phyloP scores from a whole-genome alignment of 2,329 filamentous ascomycete genomes.

The Davidsoniella virescens region DNA sequence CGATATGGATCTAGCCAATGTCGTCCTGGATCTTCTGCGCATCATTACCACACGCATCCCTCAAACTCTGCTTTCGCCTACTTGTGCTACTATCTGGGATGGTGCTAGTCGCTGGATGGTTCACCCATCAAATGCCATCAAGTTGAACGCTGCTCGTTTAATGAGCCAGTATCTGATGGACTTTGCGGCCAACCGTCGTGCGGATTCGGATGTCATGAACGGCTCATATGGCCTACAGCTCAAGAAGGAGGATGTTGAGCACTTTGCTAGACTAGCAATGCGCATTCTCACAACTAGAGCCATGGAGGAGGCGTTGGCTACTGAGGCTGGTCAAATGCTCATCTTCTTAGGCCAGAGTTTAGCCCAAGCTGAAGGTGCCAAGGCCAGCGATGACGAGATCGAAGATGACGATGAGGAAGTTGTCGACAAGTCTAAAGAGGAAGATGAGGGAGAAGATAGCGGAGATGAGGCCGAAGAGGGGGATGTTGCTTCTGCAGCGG shows the following conservation, averaged over 20 bases:
- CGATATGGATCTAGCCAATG: slow-evolving; percentile 59
- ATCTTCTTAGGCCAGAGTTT: slow-evolving; percentile 58
- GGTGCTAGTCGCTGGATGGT: slow-evolving; percentile 51
- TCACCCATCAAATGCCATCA: slow-evolving; percentile 57
- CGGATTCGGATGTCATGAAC: slow-evolving; percentile 38
- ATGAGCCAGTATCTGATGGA: slow-evolving; percentile 66
- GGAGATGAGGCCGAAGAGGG: slow-evolving; percentile 20
- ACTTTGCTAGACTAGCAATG: slow-evolving; percentile 34
- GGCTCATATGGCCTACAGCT: slow-evolving; percentile 59
- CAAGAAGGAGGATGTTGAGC: slow-evolving; percentile 45
- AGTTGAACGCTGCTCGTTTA: slow-evolving; percentile 58
- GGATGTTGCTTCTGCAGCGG: slow-evolving; percentile 10
- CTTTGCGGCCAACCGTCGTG: slow-evolving; percentile 36
- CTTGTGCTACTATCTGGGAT: slow-evolving; percentile 52
- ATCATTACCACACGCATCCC: slow-evolving; percentile 54
- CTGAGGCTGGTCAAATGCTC: slow-evolving; percentile 65
- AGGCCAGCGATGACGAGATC: slow-evolving; percentile 32
- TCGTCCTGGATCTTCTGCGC: slow-evolving; percentile 51
- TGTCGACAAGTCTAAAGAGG: slow-evolving; percentile 26
- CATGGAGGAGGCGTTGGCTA: slow-evolving; percentile 58
- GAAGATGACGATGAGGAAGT: slow-evolving; percentile 21
- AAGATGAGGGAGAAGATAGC: slow-evolving; percentile 19
- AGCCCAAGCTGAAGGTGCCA: slow-evolving; percentile 17
- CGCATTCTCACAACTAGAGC: slow-evolving; percentile 42
- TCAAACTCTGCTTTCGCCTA: slow-evolving; percentile 41